phyloP scores from a whole-genome alignment of 192 early-diverging fungal genomes.

The Rhizophagus prolifer region DNA sequence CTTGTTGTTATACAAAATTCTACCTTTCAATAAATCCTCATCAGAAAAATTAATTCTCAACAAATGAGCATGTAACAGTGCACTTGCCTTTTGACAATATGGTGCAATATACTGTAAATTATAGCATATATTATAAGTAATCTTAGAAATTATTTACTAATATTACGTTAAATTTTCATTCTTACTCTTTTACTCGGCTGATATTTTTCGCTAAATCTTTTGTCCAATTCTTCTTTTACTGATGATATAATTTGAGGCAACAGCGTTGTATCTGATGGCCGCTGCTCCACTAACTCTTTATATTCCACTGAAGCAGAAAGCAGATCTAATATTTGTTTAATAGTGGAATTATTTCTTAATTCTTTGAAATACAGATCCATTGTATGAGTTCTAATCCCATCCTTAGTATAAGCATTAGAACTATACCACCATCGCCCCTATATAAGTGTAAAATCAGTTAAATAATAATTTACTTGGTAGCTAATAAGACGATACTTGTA shows the following conservation, averaged over 20 bases:
- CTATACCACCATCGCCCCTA: constrained; percentile 93
- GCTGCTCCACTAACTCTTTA: constrained; percentile 46
- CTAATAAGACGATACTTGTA: not conserved
- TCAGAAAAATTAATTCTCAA: constrained; percentile 67
- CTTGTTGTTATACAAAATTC: not conserved
- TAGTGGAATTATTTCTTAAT: constrained; percentile 71
- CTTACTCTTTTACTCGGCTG: constrained; percentile 59
- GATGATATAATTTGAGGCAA: constrained; percentile 43
- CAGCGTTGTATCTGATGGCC: constrained; percentile 46
- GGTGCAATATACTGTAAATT: constrained; percentile 35
- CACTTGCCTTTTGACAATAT: constrained; percentile 64
- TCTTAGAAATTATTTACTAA: too few relatives aligned
- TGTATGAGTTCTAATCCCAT: constrained; percentile 82
- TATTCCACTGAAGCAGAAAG: constrained; percentile 77
- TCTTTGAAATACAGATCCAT: constrained; percentile 93
- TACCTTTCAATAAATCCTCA: constrained; percentile 45
- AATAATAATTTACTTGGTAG: not conserved
- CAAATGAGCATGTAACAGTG: constrained; percentile 84
- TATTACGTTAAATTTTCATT: not conserved
- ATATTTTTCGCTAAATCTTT: constrained; percentile 58
- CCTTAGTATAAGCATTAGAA: constrained; percentile 84
- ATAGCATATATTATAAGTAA: not conserved
- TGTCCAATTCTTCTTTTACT: constrained; percentile 56
- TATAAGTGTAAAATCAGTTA: constrained; percentile 9
- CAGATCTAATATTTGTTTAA: constrained; percentile 72